Evolutionary conservation across 805 yeast genomes (phyloP).

Genomic region (Pachysolen tannophilus): DNA sequence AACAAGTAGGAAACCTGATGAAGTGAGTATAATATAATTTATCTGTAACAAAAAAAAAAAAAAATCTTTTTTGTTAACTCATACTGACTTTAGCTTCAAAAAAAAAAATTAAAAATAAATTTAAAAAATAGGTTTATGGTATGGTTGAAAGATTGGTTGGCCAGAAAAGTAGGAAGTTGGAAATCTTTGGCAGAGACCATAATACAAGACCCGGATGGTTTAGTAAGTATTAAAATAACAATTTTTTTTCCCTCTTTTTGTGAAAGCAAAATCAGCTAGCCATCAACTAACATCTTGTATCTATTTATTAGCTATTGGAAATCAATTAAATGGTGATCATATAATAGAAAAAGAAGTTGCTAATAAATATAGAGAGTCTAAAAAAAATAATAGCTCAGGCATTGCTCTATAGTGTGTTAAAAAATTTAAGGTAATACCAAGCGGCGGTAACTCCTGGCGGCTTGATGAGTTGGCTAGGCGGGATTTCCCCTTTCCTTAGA

Average conservation of each 20-base stretch:
- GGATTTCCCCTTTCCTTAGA: no score
- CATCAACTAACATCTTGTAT: background rate
- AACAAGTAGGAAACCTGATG: constrained; percentile 88
- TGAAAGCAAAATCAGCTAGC: background rate
- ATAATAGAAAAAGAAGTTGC: constrained; percentile 53
- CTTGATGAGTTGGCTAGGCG: no score
- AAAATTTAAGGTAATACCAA: no score
- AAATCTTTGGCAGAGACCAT: constrained; percentile 83
- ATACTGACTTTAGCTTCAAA: no score
- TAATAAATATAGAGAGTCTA: constrained; percentile 24
- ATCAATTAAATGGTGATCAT: constrained; percentile 57
- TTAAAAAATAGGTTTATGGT: constrained; percentile 66
- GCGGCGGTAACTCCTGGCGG: no score
- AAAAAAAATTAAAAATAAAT: no score
- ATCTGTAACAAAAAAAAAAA: background rate
- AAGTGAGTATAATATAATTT: constrained; percentile 30
- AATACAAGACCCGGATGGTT: constrained; percentile 89
- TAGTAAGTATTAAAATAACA: constrained; percentile 27
- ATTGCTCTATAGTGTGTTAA: no score
- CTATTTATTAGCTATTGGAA: constrained; percentile 48
- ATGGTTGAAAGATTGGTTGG: constrained; percentile 84
- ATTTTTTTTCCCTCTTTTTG: constrained; percentile 5
- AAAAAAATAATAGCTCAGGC: background rate
- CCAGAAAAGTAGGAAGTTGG: constrained; percentile 65
- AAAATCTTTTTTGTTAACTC: background rate